These are phyloP conservation scores for Russula vinacea DNA, from an alignment of 768 basidiomycete species.

Conservation along the genomic window DNA sequence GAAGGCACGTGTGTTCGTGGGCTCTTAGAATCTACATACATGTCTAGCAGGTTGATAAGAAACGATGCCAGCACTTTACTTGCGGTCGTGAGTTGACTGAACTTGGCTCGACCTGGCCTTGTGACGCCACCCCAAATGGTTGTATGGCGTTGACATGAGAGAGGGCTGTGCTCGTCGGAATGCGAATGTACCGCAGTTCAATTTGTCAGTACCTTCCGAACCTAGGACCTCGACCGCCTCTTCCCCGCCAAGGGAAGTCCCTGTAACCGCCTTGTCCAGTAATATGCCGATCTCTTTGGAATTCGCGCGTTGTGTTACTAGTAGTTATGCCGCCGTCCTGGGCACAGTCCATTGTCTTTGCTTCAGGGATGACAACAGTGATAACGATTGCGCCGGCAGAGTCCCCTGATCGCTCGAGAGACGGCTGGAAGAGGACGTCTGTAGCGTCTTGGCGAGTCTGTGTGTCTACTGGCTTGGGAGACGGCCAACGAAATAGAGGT, in stretches of 20 bases:
- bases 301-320: background rate
- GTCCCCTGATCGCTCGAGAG: conserved; percentile 1
- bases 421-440: conserved; percentile 15
- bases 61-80: background rate
- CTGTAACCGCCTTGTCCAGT: conserved; percentile 1
- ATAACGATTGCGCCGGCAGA: background rate
- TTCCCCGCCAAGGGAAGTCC: conserved; percentile 1
- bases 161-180: background rate
- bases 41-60: background rate
- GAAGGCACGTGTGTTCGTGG: background rate
- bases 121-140: background rate
- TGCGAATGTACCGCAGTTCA: no score
- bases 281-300: background rate
- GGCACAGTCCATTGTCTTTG: conserved; percentile 1
- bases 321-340: background rate
- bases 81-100: background rate
- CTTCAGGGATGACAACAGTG: conserved; percentile 1
- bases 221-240: conserved; percentile 7
- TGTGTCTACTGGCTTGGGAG: background rate
- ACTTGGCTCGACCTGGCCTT: background rate
- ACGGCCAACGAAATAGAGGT: background rate
- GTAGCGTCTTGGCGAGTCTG: conserved; percentile 20
- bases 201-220: background rate
- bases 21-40: background rate
- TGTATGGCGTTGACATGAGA: background rate